Evolutionary conservation across 106 monocot genomes (phyloP), one percentile per base, ranked within the genome.

Genomic region (Platanthera guangdongensis): DNA sequence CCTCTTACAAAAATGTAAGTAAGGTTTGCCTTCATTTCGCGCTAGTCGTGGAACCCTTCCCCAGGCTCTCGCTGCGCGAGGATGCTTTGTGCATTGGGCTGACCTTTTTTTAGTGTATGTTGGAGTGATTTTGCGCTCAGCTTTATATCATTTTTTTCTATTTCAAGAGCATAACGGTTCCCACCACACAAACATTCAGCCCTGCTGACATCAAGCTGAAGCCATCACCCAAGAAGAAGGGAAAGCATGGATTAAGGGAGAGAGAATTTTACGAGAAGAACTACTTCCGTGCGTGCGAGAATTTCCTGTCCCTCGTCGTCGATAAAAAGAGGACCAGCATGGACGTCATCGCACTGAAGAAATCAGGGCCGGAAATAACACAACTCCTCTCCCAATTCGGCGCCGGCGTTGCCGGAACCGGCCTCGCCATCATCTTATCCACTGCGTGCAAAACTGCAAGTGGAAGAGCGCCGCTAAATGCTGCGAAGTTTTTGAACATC

Each of bases 381-480:
- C 62, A 88, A 68, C 64, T 93, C 45, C 81, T 96, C 47, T 86
- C 71, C 51, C 85, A 87, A 39, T 71, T 88, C 10, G 87, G 90
- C 49, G 85, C 92, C 11, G 89, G 88, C 4, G 87, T 93, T 72
- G 90, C 88, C 21, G 95, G 93, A 78, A 84, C 86, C n/a, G 93
- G 90, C 67, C 79, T 96, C 15, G 93, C 93, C 39, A 81, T 96
- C 72, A 72, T 96, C 47, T 80, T 90, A 73, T 86, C 86, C 6
- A 81, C 93, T 39, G 53, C 80, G 16, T 89, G 75, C 84, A 90
- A 88, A 73, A 14, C 82, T 18, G 76, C 82, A 2, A 72, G 46
- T 51, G 76, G 80, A 8, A 81, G 54, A 52, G 73, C 59, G 49
- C 76, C 85, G 52, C 65, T 89, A n/a, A 78, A 73, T 50, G 13